Evolutionary conservation across 2,329 filamentous ascomycete genomes (phyloP), one percentile per base, ranked within the genome.

Genomic region (Penicillium vulpinum): DNA sequence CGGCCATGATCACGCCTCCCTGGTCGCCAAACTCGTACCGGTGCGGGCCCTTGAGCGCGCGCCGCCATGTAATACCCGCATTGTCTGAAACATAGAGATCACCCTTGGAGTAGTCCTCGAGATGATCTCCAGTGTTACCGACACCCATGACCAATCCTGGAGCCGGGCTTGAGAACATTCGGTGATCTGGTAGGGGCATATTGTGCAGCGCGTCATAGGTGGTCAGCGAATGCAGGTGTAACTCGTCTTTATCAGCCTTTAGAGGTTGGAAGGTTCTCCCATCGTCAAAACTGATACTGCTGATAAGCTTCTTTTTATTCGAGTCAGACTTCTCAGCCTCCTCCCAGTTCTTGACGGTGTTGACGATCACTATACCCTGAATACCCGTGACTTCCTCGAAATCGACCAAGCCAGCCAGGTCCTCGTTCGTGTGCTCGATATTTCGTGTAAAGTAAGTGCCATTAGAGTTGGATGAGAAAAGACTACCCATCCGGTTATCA

Each of bases 21-120:
- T 95, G 89, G 66, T 97, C 93, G 51, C 94, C 94, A 72, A 97
- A 95, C 70, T 97, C 92, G 74, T 96, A 99, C 73, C 95, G 94
- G 77, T 97, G 92, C 13, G 92, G 89, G 21, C 91, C 90, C 16
- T 92, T 81, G 5, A 90, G 81, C 18, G 75, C 84, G 69, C 87
- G 80, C 36, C 80, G 85, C 94, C 95, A 99, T 1, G 87, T 92
- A 58, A 91, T 77, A 39, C 94, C 94, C 21, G 92, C 93, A 74
- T 97, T 87, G 69, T 96, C 90, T 0, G 94, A 99, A 26, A 97
- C 86, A 70, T 87, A 97, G 1, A 96, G 83, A 71, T 90, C 85
- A 13, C 91, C 88, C 10, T 96, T 85, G 4, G 80, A 78, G 69
- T 92, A 93, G 7, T 81, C 75, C 59, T 86, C 83, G 7, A 99